phyloP scores from a whole-genome alignment of 169 alveolate species.

The Eimeria acervulina region DNA sequence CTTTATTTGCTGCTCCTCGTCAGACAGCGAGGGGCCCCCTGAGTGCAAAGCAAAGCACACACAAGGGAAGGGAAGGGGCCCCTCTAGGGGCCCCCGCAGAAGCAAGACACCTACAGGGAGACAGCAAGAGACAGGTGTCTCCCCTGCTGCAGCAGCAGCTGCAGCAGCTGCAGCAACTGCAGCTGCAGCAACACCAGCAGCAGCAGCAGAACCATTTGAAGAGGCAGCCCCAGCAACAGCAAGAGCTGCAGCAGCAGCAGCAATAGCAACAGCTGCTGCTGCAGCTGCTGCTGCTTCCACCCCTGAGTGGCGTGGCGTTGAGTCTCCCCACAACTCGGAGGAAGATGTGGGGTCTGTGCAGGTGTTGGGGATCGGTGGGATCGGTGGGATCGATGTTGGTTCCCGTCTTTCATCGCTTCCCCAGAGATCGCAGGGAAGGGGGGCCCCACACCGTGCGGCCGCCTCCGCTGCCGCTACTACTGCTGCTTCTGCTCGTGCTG shows the following conservation, averaged over 20 bases:
- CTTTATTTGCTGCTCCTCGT: not conserved
- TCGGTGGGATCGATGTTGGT: not conserved
- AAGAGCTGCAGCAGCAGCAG: not conserved
- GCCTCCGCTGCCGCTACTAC: not conserved
- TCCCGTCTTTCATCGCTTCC: too few relatives aligned
- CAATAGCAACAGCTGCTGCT: too few relatives aligned
- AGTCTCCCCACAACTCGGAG: too few relatives aligned
- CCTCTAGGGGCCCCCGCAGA: not conserved
- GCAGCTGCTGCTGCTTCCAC: too few relatives aligned
- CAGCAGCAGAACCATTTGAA: not conserved
- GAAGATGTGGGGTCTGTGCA: not conserved
- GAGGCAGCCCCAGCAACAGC: not conserved
- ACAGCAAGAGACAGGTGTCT: not conserved
- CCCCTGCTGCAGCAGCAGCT: not conserved
- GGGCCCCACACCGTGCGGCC: not conserved
- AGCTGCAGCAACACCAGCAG: not conserved
- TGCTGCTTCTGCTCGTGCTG: too few relatives aligned
- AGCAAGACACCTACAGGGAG: not conserved
- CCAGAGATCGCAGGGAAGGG: not conserved
- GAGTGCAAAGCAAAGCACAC: not conserved
- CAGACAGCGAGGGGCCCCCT: not conserved
- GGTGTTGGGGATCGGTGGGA: conserved; percentile 10
- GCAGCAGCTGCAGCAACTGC: not conserved
- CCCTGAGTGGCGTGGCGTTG: too few relatives aligned
- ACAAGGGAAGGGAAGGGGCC: not conserved